Evolutionary conservation across 352 stramenopile species (phyloP).

Genomic region (Hyaloperonospora brassicae): DNA sequence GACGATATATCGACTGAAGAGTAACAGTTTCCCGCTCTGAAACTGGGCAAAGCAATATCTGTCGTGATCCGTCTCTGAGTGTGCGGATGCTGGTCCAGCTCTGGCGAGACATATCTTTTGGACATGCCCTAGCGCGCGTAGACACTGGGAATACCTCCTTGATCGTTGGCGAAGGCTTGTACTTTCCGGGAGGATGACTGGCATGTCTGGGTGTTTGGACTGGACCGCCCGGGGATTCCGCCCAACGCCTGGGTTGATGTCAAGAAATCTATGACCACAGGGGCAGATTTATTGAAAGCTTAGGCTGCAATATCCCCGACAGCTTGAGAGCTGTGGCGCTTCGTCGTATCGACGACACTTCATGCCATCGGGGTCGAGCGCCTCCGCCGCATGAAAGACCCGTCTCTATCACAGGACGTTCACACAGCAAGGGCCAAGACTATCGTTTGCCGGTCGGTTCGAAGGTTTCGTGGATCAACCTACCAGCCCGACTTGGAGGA

Average conservation of each 20-base stretch:
- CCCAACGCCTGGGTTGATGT: background rate
- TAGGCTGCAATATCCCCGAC: background rate
- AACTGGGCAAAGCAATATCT: background rate
- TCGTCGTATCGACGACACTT: no score
- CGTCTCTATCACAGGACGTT: background rate
- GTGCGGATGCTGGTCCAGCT: background rate
- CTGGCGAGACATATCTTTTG: background rate
- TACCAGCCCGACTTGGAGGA: background rate
- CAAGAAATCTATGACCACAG: background rate
- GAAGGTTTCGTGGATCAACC: background rate
- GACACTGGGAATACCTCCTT: background rate
- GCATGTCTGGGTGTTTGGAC: background rate
- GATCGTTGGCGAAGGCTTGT: background rate
- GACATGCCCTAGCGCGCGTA: background rate
- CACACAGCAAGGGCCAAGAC: background rate
- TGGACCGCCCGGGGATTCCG: background rate
- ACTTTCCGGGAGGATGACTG: background rate
- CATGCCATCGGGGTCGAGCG: background rate
- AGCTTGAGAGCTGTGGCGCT: no score
- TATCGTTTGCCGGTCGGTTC: background rate
- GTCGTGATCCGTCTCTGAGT: background rate
- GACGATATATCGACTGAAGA: background rate
- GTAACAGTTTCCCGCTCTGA: background rate
- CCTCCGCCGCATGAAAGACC: background rate
- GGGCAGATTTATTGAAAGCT: background rate